These are phyloP conservation scores for Claviceps quebecensis DNA, from an alignment of 2,329 filamentous ascomycete species.

Conservation along the genomic window DNA sequence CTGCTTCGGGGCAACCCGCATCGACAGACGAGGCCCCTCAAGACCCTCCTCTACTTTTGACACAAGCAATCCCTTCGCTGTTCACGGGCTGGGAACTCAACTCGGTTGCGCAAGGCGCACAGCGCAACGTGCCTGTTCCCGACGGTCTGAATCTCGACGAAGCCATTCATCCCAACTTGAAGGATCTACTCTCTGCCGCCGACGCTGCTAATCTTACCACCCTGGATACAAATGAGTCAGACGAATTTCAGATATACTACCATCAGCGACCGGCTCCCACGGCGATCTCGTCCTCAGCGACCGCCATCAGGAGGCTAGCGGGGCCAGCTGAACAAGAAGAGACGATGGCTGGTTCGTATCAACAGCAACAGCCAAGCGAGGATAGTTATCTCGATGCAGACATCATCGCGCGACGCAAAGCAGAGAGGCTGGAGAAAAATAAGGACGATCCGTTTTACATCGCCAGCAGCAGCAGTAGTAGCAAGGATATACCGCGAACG, in stretches of 20 bases:
- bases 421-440: slow-evolving; percentile 68
- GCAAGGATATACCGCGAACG: slow-evolving; percentile 39
- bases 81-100: slow-evolving; percentile 83
- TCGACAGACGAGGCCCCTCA: slow-evolving; percentile 38
- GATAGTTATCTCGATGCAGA: slow-evolving; percentile 59
- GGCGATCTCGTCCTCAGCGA: slow-evolving; percentile 34
- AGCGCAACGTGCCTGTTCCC: slow-evolving; percentile 73
- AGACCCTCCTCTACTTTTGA: slow-evolving; percentile 71
- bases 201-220: slow-evolving; percentile 38
- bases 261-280: slow-evolving; percentile 39
- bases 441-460: slow-evolving; percentile 97
- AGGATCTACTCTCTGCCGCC: slow-evolving; percentile 47
- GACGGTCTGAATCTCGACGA: slow-evolving; percentile 63
- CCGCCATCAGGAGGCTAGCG: slow-evolving; percentile 39
- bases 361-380: slow-evolving; percentile 44
- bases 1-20: slow-evolving; percentile 51
- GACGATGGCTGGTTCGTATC: slow-evolving; percentile 36
- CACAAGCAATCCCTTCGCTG: slow-evolving; percentile 77
- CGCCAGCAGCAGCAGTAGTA: slow-evolving; percentile 14
- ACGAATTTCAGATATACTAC: slow-evolving; percentile 56
- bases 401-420: slow-evolving; percentile 58
- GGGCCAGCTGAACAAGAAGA: slow-evolving; percentile 33
- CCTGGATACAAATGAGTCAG: slow-evolving; percentile 38
- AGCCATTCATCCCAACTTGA: slow-evolving; percentile 65
- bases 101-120: slow-evolving; percentile 70